A percentile compares a stretch with the other conserved stretches of the same genome.
Conservation (phyloP, 2,329 filamentous ascomycete genomes). For the Penicillium aurantiogriseum region DNA sequence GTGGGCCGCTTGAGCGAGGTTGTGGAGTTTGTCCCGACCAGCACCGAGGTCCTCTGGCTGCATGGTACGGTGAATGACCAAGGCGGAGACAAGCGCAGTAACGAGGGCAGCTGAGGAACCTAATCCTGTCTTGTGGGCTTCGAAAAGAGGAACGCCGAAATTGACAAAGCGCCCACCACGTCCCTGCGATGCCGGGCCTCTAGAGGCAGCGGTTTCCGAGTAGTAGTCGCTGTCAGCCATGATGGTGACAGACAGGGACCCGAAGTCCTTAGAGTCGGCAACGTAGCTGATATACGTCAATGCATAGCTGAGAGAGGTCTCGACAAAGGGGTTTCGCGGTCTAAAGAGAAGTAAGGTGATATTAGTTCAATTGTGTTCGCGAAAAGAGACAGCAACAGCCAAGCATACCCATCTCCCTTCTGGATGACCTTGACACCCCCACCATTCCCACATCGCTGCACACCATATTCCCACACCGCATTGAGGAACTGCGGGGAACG, state of each 20-base stretch:
- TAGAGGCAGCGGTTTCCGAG: slow-evolving; percentile 61
- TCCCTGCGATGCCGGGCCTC: slow-evolving; percentile 33
- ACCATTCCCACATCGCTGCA: slow-evolving; percentile 65
- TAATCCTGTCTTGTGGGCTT: slow-evolving; percentile 92
- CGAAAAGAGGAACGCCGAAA: slow-evolving; percentile 71
- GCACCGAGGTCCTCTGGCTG: slow-evolving; percentile 45
- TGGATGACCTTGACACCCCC: slow-evolving; percentile 82
- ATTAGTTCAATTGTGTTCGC: not conserved
- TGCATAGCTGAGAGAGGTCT: slow-evolving; percentile 83
- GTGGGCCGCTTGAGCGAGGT: slow-evolving; percentile 89
- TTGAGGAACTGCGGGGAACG: slow-evolving; percentile 86
- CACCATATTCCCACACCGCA: slow-evolving; percentile 84
- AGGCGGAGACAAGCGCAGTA: slow-evolving; percentile 68
- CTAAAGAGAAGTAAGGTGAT: slow-evolving; percentile 34
- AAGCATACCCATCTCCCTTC: slow-evolving; percentile 40
- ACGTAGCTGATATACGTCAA: slow-evolving; percentile 70
- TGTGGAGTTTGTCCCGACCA: slow-evolving; percentile 70
- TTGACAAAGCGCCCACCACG: slow-evolving; percentile 63
- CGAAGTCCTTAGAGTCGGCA: slow-evolving; percentile 55
- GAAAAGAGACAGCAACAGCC: not conserved
- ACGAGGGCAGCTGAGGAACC: slow-evolving; percentile 94
- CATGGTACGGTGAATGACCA: slow-evolving; percentile 44
- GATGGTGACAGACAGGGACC: slow-evolving; percentile 74
- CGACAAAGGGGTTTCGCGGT: slow-evolving; percentile 78
- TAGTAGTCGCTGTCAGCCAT: slow-evolving; percentile 97